Conservation (phyloP, 768 basidiomycete genomes). For the Panus rudis region DNA sequence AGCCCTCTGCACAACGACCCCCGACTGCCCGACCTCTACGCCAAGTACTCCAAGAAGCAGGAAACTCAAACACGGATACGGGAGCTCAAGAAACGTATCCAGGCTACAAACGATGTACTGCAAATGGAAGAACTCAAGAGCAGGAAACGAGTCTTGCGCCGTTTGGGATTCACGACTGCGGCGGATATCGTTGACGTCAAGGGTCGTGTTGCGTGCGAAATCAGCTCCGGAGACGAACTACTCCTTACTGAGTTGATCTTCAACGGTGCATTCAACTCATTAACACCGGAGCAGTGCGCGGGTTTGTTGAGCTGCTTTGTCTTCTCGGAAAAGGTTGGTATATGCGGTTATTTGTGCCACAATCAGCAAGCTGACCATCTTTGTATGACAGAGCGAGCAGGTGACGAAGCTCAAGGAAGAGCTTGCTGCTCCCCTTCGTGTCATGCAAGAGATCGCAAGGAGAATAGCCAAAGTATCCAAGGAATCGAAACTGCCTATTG, state of each 20-base stretch:
- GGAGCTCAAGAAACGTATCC: slow-evolving; percentile 76
- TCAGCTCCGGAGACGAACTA: slow-evolving; percentile 94
- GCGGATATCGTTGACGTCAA: slow-evolving; percentile 97
- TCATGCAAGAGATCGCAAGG: slow-evolving; percentile 93
- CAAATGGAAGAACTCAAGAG: slow-evolving; percentile 96
- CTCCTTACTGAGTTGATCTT: slow-evolving; percentile 95
- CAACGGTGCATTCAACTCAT: slow-evolving; percentile 89
- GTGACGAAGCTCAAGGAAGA: slow-evolving; percentile 86
- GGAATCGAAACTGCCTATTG: slow-evolving; percentile 83
- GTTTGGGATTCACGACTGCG: slow-evolving; percentile 82
- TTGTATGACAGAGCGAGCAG: slow-evolving; percentile 65
- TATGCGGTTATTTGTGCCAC: background rate
- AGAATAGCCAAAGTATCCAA: slow-evolving; percentile 96
- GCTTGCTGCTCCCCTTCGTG: slow-evolving; percentile 82
- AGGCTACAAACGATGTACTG: slow-evolving; percentile 84
- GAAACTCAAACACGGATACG: slow-evolving; percentile 63
- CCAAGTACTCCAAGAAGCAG: slow-evolving; percentile 72
- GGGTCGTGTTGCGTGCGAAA: slow-evolving; percentile 97
- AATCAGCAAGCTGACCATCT: background rate
- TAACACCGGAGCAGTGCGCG: slow-evolving; percentile 88
- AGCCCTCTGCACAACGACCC: slow-evolving; percentile 76
- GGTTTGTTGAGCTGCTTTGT: slow-evolving; percentile 97
- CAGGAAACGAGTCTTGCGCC: slow-evolving; percentile 87
- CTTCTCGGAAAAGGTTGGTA: slow-evolving; percentile 85
- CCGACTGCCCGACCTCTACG: slow-evolving; percentile 74